Conservation (phyloP, 768 basidiomycete genomes). For the Peribolospora baueri region DNA sequence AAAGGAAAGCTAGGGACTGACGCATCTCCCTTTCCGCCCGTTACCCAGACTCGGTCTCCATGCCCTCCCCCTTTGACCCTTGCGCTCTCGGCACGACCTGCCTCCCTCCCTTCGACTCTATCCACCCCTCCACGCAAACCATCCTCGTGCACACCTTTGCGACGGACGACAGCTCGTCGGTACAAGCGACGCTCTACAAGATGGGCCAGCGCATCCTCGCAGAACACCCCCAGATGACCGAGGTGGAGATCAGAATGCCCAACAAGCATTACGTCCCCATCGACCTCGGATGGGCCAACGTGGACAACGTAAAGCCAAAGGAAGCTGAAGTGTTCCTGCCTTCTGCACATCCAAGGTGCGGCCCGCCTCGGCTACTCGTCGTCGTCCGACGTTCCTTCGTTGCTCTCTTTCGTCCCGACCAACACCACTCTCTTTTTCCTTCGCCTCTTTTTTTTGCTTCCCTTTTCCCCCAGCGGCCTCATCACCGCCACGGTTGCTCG, state of each 20-base stretch:
- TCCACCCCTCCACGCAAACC: conserved; percentile 30
- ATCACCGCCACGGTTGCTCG: conserved; percentile 12
- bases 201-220: conserved; percentile 26
- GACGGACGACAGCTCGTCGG: conserved; percentile 65
- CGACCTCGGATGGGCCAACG: conserved; percentile 35
- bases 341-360: conserved; percentile 59
- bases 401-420: too few species aligned
- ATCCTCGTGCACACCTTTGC: conserved; percentile 63
- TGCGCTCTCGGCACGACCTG: conserved; percentile 25
- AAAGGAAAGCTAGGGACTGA: background rate
- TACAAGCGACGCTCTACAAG: conserved; percentile 52
- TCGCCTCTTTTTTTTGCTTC: background rate
- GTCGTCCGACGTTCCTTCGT: too few species aligned
- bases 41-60: conserved; percentile 17
- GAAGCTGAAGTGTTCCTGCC: conserved; percentile 72
- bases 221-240: conserved; percentile 35
- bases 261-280: conserved; percentile 75
- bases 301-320: conserved; percentile 21
- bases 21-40: conserved; percentile 15
- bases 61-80: conserved; percentile 5
- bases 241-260: conserved; percentile 22
- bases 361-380: conserved; percentile 3
- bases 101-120: conserved; percentile 28
- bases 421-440: too few species aligned
- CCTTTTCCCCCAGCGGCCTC: conserved; percentile 4